Evolutionary conservation across 208 protist genomes (phyloP).

Genomic region (Willaertia magna): DNA sequence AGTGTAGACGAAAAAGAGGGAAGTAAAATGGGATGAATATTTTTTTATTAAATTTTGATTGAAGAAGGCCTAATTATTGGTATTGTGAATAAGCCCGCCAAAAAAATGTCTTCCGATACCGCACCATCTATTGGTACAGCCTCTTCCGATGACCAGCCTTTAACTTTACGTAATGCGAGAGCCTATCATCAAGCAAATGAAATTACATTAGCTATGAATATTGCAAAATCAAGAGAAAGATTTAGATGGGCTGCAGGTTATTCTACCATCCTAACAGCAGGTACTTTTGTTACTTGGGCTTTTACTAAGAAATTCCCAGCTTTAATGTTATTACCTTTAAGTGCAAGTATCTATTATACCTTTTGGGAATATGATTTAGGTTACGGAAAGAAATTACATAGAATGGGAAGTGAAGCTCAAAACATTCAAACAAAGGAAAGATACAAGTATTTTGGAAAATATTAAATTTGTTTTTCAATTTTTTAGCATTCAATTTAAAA

Average conservation of each 20-base stretch:
- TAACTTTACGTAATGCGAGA: not conserved
- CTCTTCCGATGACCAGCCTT: too few species aligned
- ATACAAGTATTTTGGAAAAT: conserved; percentile 12
- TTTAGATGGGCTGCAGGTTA: conserved; percentile 1
- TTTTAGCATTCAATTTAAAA: too few species aligned
- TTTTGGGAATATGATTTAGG: conserved; percentile 6
- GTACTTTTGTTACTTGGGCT: not conserved
- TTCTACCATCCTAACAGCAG: not conserved
- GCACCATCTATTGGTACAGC: too few species aligned
- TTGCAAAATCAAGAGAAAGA: not conserved
- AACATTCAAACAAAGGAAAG: not conserved
- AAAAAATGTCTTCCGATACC: too few species aligned
- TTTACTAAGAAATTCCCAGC: not conserved
- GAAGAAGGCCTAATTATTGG: too few species aligned
- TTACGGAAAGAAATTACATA: not conserved
- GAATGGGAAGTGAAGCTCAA: not conserved
- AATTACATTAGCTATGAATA: not conserved
- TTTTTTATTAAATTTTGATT: too few species aligned
- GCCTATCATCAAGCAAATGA: not conserved
- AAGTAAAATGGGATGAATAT: too few species aligned
- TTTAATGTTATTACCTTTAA: not conserved
- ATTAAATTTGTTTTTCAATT: too few species aligned
- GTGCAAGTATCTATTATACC: not conserved
- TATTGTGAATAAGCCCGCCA: too few species aligned
- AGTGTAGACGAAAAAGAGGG: too few species aligned